Conservation (phyloP, 352 stramenopile species). For the Pythium aphanidermatum region DNA sequence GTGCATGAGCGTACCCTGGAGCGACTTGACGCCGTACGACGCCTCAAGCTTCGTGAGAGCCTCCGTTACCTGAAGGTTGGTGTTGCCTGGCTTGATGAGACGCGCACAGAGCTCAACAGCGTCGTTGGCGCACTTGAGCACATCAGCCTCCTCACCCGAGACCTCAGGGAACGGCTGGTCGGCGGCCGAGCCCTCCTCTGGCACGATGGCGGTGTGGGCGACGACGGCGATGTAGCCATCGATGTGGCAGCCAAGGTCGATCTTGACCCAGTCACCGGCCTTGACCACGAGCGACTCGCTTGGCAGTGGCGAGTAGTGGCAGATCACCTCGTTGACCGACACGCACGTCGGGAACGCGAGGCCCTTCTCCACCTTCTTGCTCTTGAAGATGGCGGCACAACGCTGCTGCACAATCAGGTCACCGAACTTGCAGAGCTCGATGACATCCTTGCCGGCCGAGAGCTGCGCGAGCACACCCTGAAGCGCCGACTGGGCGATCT, state of each 20-base stretch:
- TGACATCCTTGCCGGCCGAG: conserved; percentile 89
- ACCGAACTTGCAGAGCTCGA: conserved; percentile 94
- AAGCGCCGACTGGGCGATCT: conserved; percentile 98
- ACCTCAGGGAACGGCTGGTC: conserved; percentile 55
- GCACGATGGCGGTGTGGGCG: conserved; percentile 97
- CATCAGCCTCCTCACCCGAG: conserved; percentile 85
- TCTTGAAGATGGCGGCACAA: conserved; percentile 94
- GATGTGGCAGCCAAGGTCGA: conserved; percentile 99
- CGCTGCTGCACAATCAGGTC: conserved; percentile 81
- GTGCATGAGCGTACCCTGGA: conserved; percentile 98
- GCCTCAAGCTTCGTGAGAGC: conserved; percentile 93
- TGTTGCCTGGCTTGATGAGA: conserved; percentile 97
- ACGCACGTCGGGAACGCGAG: conserved; percentile 99
- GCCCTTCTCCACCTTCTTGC: conserved; percentile 96
- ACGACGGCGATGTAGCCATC: conserved; percentile 99
- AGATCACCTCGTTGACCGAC: conserved; percentile 98
- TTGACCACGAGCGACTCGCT: conserved; percentile 74
- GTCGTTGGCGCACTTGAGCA: conserved; percentile 96
- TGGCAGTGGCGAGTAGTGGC: conserved; percentile 96
- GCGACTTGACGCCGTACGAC: conserved; percentile 95
- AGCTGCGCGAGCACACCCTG: conserved; percentile 94
- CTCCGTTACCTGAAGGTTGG: conserved; percentile 94
- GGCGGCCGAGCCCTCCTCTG: conserved; percentile 55
- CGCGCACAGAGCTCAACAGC: conserved; percentile 95
- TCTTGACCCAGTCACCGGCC: conserved; percentile 87